Evolutionary conservation across 1,284 basidiomycete species (phyloP).

Genomic region (Takashimella tepidaria): DNA sequence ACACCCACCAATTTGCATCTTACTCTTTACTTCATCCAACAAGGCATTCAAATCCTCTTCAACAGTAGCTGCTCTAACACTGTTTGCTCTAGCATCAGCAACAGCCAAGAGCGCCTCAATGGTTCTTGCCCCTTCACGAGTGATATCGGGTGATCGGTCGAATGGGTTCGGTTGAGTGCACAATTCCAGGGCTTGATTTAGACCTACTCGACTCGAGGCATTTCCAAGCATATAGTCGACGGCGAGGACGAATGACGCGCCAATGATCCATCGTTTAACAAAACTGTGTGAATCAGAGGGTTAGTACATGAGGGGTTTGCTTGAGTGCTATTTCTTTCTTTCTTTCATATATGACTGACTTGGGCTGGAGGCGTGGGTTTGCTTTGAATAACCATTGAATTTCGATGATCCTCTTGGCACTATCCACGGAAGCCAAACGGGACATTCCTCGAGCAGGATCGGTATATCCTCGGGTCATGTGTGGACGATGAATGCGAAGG

Average conservation of each 20-base stretch:
- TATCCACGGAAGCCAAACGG: constrained; percentile 5
- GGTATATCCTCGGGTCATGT: constrained; percentile 11
- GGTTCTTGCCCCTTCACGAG: neutral
- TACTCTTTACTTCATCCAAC: neutral
- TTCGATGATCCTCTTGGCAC: constrained; percentile 13
- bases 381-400: constrained; percentile 8
- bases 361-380: constrained; percentile 11
- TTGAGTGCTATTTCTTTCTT: too few species aligned
- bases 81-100: neutral
- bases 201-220: neutral
- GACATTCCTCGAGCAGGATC: constrained; percentile 4
- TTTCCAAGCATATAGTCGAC: constrained; percentile 11
- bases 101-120: neutral
- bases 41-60: neutral
- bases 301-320: neutral
- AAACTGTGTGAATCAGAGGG: constrained; percentile 15
- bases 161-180: neutral
- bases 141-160: neutral
- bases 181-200: constrained; percentile 5
- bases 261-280: constrained; percentile 21
- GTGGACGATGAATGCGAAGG: constrained; percentile 19
- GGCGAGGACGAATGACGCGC: constrained; percentile 16
- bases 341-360: too few species aligned
- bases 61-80: neutral
- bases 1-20: neutral